Base-by-base conservation (phyloP, 768 basidiomycete species). In the Kwoniella dendrophila region DNA sequence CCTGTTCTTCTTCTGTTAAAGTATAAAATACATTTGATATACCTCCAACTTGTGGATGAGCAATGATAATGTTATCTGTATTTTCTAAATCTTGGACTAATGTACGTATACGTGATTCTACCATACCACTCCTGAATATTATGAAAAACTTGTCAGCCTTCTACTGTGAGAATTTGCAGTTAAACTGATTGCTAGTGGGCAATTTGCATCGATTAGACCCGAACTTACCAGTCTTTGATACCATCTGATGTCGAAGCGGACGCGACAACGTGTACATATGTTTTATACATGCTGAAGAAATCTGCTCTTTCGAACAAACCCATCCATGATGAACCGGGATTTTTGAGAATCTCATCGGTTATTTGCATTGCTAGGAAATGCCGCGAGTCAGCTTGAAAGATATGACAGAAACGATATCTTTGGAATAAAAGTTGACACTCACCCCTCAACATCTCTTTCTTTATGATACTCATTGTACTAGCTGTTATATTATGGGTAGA, bases 71-170 rank as follows among this genome's bases (percentile, higher is more conserved):
- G 59, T 90, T 88, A 64, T 97, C 96, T 70, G 93, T 92, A 70
- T 88, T 90, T 82, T 98, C 95, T 55, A 99, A 87, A 81, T 96
- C 96, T 88, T 95, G 94, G 57, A 99, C 93, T 29, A 99, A 84
- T 78, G 93, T 93, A 44, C 96, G 87, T 82, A 98, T 84, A 71
- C 90, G 86, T 22, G 96, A 97, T 81, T 99, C 95, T 29, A 99
- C 96, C n/a, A 94, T 97, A 44, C 95, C 95, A n/a, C 92, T 81
- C 87, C 88, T 88, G 30, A 7, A 24, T 8, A 33, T 49, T 20
- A 55, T 33, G 10, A 57, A 30, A 30, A 11, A 4, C 34, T 38
- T n/a, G 33, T 29, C 30, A 14, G 43, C 5, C 41, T 22, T 57
- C 43, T 12, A n/a, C 43, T 43, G 20, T n/a, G n/a, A n/a, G n/a